Percentiles rank a stretch among this genome's conserved stretches.
Conservation (phyloP, 352 stramenopile species). For the Phytophthora colocasiae region DNA sequence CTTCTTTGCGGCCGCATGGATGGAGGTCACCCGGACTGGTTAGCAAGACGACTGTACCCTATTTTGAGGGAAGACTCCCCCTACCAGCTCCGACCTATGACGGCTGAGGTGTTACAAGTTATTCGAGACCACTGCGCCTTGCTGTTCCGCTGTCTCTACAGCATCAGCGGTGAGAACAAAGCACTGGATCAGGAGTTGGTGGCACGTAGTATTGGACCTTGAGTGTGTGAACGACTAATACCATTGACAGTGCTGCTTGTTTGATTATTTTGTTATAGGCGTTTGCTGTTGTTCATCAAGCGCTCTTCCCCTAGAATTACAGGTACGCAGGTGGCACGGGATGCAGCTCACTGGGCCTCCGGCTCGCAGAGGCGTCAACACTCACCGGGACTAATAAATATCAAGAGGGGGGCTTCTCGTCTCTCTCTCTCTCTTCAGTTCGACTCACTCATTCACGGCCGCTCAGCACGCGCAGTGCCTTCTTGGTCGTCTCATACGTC, state of each 20-base stretch:
- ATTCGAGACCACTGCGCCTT: conserved; percentile 37
- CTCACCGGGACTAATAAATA: conserved; percentile 47
- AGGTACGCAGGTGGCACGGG: conserved; percentile 33
- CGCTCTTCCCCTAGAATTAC: conserved; percentile 41
- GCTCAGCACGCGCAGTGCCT: conserved; percentile 55
- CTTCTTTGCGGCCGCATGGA: conserved; percentile 29
- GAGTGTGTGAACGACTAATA: no score
- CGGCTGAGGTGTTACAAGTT: conserved; percentile 23
- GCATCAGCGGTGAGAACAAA: conserved; percentile 31
- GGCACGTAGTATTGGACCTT: conserved; percentile 4
- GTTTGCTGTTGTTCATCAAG: conserved; percentile 33
- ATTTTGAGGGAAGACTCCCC: conserved; percentile 3
- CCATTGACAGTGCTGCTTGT: conserved; percentile 27
- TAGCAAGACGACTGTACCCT: conserved; percentile 15
- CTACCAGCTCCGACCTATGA: conserved; percentile 27
- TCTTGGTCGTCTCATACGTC: conserved; percentile 85
- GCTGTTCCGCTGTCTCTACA: conserved; percentile 41
- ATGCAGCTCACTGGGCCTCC: conserved; percentile 39
- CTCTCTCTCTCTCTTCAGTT: conserved; percentile 30
- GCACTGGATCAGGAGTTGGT: conserved; percentile 14
- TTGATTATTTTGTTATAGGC: conserved; percentile 33
- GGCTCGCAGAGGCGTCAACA: conserved; percentile 24
- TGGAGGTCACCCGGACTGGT: conserved; percentile 26
- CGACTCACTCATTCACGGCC: conserved; percentile 18
- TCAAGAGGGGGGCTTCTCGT: conserved; percentile 39